Percentiles rank a stretch among this genome's conserved stretches.
phyloP scores from a whole-genome alignment of 2,329 filamentous ascomycete genomes.

The Myriosclerotinia curreyana region DNA sequence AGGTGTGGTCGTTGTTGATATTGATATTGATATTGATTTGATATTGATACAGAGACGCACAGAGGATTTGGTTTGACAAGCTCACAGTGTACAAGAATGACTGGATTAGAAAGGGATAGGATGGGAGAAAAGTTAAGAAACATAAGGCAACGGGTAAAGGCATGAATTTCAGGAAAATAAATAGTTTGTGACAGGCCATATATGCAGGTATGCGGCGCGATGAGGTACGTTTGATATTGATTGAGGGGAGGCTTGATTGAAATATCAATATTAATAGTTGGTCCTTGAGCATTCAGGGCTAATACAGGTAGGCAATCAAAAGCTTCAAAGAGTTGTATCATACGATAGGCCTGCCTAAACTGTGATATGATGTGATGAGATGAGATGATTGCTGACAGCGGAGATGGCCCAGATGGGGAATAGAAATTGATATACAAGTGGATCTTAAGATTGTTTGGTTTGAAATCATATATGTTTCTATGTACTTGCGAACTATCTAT shows the following conservation, averaged over 20 bases:
- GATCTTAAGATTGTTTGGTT: not conserved
- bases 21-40: no score
- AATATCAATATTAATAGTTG: not conserved
- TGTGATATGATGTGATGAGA: not conserved
- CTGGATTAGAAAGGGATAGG: not conserved
- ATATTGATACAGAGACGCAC: no score
- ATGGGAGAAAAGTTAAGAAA: no score
- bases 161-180: not conserved
- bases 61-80: no score
- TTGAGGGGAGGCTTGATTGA: not conserved
- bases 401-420: not conserved
- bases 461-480: no score
- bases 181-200: not conserved
- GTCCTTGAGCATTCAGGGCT: not conserved
- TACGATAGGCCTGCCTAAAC: not conserved
- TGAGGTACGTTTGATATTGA: not conserved
- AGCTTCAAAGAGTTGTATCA: not conserved
- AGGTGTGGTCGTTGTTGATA: no score
- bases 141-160: not conserved
- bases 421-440: slow-evolving; percentile 2
- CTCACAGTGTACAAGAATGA: not conserved
- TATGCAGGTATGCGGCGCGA: slow-evolving; percentile 4
- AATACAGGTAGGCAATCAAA: no score
- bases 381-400: not conserved
- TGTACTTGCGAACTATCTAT: not conserved